Evolutionary conservation across 176 grass and related monocot species (phyloP), one percentile per base, ranked within the genome.

Genomic region (Musa acuminata): DNA sequence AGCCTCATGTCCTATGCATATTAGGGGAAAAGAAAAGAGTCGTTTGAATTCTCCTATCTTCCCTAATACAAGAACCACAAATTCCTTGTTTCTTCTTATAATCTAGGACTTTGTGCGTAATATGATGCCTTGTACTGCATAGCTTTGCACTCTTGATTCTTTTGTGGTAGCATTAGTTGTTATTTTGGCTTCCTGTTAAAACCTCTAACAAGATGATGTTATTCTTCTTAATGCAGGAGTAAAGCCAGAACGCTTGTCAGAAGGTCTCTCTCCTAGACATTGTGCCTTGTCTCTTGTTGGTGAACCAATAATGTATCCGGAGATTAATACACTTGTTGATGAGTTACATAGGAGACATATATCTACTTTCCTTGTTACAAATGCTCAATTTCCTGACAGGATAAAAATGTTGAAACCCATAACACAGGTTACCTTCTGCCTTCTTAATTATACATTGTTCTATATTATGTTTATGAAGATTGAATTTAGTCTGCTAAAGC

Each of bases 271-370:
- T 25, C 95, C 90, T 58, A 91, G 86, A 78, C 88, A 99, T 76
- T 99, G 95, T 87, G 95, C 90, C 50, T 81, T 99, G 77, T 99
- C 90, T 80, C 90, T 99, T 83, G 95, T 98, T 77, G 95, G 88
- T 2, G 88, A 99, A 81, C 95, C 95, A 66, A 99, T 99, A 78
- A 99, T 99, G 90, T 99, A 94, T 76, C 95, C 84, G 13, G 95
- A 99, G 79, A 99, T 94, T 87, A 99, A 99, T 94, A 26, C 86
- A 75, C 82, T 99, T 78, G 73, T 99, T 71, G 88, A 91, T 81
- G 95, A 99, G 73, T 77, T 99, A 67, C 88, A 99, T 62, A 63
- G 62, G 35, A 93, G 88, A 64, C 88, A 84, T 74, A 99, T 99
- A 75, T 99, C 95, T 23, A 99, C 84, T 2, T 94, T 99, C 80